Evolutionary conservation across 1,139 yeast species (phyloP), one percentile per base, ranked within the genome.

Genomic region (Yamadazyma blattariae): DNA sequence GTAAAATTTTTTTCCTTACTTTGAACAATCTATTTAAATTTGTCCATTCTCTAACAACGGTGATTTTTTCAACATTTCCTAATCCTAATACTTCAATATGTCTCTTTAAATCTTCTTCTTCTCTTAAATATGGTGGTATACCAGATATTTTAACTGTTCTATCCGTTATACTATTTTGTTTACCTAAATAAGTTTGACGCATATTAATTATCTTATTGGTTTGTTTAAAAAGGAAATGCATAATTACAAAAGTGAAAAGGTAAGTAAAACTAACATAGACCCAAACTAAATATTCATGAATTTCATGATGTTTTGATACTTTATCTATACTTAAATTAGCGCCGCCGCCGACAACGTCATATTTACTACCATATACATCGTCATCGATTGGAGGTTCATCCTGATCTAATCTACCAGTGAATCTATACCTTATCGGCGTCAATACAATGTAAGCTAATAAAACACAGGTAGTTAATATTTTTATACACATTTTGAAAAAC

Each of bases 1-100:
- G 57, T 13, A 89, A 52, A 1, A 85, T 61, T 15, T 55, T 47
- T 28, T 69, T 67, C 27, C 97, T 69, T 40, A 75, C 65, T 35
- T 72, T 74, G 56, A 83, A 84, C 21, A 92, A 61, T 27, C 59
- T 54, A 46, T 88, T 88, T 37, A 92, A 64, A 20, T 71, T 73
- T 11, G 74, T 75, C 97, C 97, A 92, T 54, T 90, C 90, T 40
- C 88, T 69, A 43, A 96, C 94, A 7, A 92, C 76, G 3, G 84
- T 80, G 9, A 90, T 73, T 0, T 82, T 71, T 21, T 83, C 76
- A 1, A 90, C 95, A 41, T 76, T 79, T 2, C 96, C 97, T 30
- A 90, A 82, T 18, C 84, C 82, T 30, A 90, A 64, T 13, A 74
- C 71, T 46, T 87, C 94, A 24, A 92, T 82, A 51, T 87, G 92